Conservation (phyloP, 805 yeast species). For the Phaffomyces thermotolerans region DNA sequence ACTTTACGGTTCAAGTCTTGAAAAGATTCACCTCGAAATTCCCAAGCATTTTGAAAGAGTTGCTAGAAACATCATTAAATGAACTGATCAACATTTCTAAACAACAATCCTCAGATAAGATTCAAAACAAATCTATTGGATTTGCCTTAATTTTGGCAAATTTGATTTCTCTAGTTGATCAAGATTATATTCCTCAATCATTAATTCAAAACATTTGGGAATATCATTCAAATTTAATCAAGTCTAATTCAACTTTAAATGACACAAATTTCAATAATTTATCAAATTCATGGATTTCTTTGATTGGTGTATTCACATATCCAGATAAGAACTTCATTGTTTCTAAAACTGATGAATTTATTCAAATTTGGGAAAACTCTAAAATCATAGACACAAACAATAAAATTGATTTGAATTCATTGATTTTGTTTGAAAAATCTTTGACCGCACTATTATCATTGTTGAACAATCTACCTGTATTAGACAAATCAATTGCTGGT, state of each 20-base stretch:
- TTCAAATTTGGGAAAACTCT: conserved; percentile 57
- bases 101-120: conserved; percentile 18
- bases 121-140: conserved; percentile 31
- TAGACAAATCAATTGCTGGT: conserved; percentile 39
- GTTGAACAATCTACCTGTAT: conserved; percentile 30
- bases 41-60: conserved; percentile 30
- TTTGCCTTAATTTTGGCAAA: conserved; percentile 32
- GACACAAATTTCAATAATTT: conserved; percentile 29
- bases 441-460: conserved; percentile 51
- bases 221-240: conserved; percentile 30
- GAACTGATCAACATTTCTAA: conserved; percentile 30
- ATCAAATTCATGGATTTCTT: conserved; percentile 51
- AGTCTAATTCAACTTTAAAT: conserved; percentile 27
- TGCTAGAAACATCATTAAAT: conserved; percentile 28
- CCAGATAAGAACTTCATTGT: conserved; percentile 44
- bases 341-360: conserved; percentile 50
- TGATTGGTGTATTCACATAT: conserved; percentile 58
- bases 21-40: conserved; percentile 26
- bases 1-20: conserved; percentile 32
- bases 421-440: conserved; percentile 51
- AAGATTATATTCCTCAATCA: conserved; percentile 38
- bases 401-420: conserved; percentile 25
- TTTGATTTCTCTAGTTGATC: conserved; percentile 27
- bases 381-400: conserved; percentile 35
- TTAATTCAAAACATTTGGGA: conserved; percentile 38